These are phyloP conservation scores for Aspergillus quadrilineatus DNA, from an alignment of 2,329 filamentous ascomycete genomes.

Conservation along the genomic window DNA sequence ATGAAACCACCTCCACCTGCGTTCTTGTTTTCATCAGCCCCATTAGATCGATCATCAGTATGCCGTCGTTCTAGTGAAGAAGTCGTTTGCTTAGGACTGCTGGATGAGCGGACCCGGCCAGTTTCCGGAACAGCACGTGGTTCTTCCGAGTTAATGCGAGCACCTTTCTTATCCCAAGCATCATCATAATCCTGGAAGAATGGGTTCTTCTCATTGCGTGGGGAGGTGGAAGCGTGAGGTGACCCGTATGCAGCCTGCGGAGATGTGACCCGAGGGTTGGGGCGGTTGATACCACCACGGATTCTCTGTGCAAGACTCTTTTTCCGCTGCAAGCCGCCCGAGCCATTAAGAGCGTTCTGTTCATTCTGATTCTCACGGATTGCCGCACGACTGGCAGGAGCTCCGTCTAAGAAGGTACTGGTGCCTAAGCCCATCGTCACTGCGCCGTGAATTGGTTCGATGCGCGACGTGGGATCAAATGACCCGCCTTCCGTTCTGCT, in stretches of 20 bases:
- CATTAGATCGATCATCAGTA: conserved; percentile 55
- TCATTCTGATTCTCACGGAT: conserved; percentile 72
- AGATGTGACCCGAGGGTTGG: conserved; percentile 58
- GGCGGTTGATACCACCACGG: conserved; percentile 72
- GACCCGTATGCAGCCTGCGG: conserved; percentile 47
- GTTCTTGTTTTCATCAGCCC: conserved; percentile 43
- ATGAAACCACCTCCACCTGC: conserved; percentile 63
- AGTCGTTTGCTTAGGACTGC: conserved; percentile 57
- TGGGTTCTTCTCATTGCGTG: conserved; percentile 62
- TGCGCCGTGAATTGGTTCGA: conserved; percentile 77
- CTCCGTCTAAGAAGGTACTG: conserved; percentile 92
- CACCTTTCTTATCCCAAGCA: conserved; percentile 64
- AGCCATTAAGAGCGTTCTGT: conserved; percentile 38
- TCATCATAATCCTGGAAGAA: conserved; percentile 80
- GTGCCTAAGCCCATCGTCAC: conserved; percentile 83
- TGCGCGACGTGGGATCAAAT: conserved; percentile 67
- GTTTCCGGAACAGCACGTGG: conserved; percentile 27
- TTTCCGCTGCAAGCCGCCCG: conserved; percentile 73
- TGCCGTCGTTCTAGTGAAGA: conserved; percentile 60
- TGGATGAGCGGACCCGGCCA: conserved; percentile 51
- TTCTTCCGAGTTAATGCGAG: conserved; percentile 56
- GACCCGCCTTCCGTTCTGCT: conserved; percentile 38
- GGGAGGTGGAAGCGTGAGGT: conserved; percentile 30
- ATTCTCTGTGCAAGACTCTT: conserved; percentile 93
- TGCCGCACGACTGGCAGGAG: conserved; percentile 77